Evolutionary conservation across 2,329 filamentous ascomycete species (phyloP).

Genomic region (Arthroderma uncinatum): DNA sequence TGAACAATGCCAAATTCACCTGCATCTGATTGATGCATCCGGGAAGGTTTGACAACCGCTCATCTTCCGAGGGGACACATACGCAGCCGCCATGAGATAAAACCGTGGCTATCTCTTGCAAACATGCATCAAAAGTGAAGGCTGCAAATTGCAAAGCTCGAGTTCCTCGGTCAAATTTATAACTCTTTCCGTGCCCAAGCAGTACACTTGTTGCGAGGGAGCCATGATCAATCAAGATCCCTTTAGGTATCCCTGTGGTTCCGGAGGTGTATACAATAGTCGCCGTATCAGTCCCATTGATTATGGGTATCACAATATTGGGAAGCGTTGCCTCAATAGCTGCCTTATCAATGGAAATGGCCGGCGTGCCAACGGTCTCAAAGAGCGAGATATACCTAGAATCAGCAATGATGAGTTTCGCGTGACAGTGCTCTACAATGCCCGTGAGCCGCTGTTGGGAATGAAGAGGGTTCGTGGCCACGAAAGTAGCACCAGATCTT

Average conservation of each 20-base stretch:
- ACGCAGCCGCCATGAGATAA: slow-evolving; percentile 48
- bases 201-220: background rate
- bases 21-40: slow-evolving; percentile 41
- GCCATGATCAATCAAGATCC: slow-evolving; percentile 32
- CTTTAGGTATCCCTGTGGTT: slow-evolving; percentile 40
- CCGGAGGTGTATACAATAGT: slow-evolving; percentile 40
- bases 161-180: slow-evolving; percentile 8
- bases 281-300: slow-evolving; percentile 19
- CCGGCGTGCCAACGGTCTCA: background rate
- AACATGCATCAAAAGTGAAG: slow-evolving; percentile 33
- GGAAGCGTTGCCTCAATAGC: background rate
- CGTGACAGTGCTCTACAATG: background rate
- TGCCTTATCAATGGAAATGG: background rate
- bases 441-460: slow-evolving; percentile 4
- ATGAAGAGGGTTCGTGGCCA: slow-evolving; percentile 10
- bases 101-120: slow-evolving; percentile 53
- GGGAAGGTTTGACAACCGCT: slow-evolving; percentile 40
- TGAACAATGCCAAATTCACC: slow-evolving; percentile 48
- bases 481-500: slow-evolving; percentile 7
- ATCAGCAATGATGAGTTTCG: background rate
- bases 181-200: slow-evolving; percentile 45
- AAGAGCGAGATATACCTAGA: background rate
- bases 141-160: slow-evolving; percentile 31
- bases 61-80: slow-evolving; percentile 44
- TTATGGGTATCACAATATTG: background rate